Base-by-base conservation (phyloP, 2,329 filamentous ascomycete species). In the Colletotrichum karsti region DNA sequence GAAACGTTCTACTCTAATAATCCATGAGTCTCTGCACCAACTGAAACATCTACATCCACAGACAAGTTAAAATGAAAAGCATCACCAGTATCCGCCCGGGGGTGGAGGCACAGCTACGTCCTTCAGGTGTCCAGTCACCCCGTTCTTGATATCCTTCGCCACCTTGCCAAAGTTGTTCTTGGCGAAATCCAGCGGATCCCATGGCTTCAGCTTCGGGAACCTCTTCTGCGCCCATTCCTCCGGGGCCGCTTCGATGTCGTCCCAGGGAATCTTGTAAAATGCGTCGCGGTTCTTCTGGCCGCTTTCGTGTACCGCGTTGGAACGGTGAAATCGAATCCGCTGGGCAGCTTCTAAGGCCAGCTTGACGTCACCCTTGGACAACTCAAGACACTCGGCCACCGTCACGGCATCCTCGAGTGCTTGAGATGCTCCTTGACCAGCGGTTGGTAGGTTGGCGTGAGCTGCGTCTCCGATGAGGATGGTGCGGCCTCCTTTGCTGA, bases 321-420 rank as follows among this genome's bases (percentile, higher is more conserved):
- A 63, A 7, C 84, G 79, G 35, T 82, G 82, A 73, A 83, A 86
- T 24, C 84, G 76, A 33, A 85, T 79, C 7, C 80, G 77, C 73
- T 85, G 78, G 70, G 83, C 84, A 2, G 79, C 78, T 7, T 77
- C 73, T n/a, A 85, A 76, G 4, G 81, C 82, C 62, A 79, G 78
- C 7, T 76, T 75, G 8, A 83, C 76, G n/a, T 75, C 76, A 0
- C 59, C 68, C 57, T 54, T 54, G 18, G 51, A 54, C 12, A 35
- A 39, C 7, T 22, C 42, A 46, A 46, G 42, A 46, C 42, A 46
- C 42, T 46, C 42, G 6, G 42, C 42, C 12, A 46, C 42, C 10
- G 42, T 46, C 42, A 24, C 42, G 2, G 42, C 42, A 46, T 46
- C 42, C 20, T 46, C 42, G 6, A 46, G 42, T 24, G 42, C 42